phyloP scores from a whole-genome alignment of 2,329 filamentous ascomycete species.

The Pestalotiopsis sp. region DNA sequence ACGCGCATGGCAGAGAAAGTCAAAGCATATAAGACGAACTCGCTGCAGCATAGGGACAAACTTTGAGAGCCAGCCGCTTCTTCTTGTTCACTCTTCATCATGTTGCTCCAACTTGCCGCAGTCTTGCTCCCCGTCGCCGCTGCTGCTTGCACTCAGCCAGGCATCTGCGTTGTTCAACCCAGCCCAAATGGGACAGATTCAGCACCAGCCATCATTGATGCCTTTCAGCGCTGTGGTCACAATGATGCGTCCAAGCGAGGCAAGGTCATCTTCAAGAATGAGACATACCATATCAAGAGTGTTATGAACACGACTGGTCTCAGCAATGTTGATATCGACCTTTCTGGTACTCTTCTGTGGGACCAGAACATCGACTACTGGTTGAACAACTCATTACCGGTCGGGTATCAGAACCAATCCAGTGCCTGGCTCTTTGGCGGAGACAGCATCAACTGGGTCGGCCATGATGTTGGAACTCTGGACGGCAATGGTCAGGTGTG shows the following conservation, averaged over 20 bases:
- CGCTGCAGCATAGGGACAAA: not conserved
- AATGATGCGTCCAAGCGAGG: conserved; percentile 19
- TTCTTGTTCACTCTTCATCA: not conserved
- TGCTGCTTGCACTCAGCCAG: not conserved
- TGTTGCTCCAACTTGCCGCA: not conserved
- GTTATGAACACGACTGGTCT: conserved; percentile 37
- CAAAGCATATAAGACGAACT: not conserved
- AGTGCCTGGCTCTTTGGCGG: conserved; percentile 59
- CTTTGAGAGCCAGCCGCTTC: not conserved
- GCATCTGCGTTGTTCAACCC: conserved; percentile 32
- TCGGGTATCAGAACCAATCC: conserved; percentile 59
- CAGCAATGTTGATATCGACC: conserved; percentile 46
- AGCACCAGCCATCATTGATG: conserved; percentile 31
- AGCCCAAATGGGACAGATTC: conserved; percentile 30
- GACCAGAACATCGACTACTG: conserved; percentile 42
- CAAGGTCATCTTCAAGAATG: conserved; percentile 35
- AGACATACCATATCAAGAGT: conserved; percentile 35
- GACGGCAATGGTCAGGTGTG: conserved; percentile 53
- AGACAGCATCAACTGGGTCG: conserved; percentile 49
- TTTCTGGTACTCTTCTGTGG: conserved; percentile 8
- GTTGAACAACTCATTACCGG: conserved; percentile 50
- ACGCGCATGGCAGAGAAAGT: not conserved
- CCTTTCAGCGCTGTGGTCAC: conserved; percentile 31
- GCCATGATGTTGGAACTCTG: conserved; percentile 53
- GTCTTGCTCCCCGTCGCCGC: not conserved